Evolutionary conservation across 257 asterid species (phyloP), one percentile per base, ranked within the genome.

Genomic region (Ilex asprella): DNA sequence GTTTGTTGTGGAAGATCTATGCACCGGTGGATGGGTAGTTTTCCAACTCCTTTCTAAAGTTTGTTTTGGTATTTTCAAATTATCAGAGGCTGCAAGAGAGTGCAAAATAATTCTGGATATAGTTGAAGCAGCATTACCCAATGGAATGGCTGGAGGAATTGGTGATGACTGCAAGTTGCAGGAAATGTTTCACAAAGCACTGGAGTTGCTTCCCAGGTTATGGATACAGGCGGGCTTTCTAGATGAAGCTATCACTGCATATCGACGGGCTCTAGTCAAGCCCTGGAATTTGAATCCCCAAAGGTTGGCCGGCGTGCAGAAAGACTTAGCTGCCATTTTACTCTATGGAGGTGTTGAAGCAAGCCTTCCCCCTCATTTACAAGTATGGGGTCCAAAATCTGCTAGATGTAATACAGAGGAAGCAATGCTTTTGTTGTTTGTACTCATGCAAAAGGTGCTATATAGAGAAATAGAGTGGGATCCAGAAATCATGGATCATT

Each of bases 101-200:
- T 91, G 98, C 94, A 86, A 81, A 66, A 64, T 84, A 27, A 82
- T 91, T 59, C 64, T 88, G 79, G 96, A 91, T 61, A 77, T 86
- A 39, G 89, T 88, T 21, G 95, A 91, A 73, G 75, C 88, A 46
- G 98, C 98, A 60, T 70, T 88, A 46, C 96, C 98, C 10, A 73
- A 57, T 31, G 96, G 98, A 51, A 69, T 81, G 68, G 63, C 76
- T 1, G 52, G 58, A 3, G 84, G 75, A 51, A 71, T 84, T 55
- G 75, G 65, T 3, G 84, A 80, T 70, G 96, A 86, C 35, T 74
- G 72, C 54, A 91, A 86, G 75, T 43, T 91, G 61, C 85, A 81
- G 32, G 98, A 86, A 64, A 84, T 81, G 85, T 84, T 84, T 70
- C 98, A 91, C 75, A 73, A 76, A 66, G 89, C 98, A 12, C 79